Conservation (phyloP, 768 basidiomycete species). For the Jaapia argillacea region DNA sequence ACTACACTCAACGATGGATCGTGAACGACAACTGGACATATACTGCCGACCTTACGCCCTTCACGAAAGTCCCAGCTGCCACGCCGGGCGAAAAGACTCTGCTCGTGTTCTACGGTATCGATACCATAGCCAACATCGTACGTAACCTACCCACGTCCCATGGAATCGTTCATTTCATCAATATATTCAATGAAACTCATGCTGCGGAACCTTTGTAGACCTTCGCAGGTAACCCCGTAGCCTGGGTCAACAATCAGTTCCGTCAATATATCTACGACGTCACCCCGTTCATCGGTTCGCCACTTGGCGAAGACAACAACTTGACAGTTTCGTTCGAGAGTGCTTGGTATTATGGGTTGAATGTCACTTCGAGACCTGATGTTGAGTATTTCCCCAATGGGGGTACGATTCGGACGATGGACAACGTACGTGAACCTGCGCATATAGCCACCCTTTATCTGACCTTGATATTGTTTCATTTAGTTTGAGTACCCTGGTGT, state of each 20-base stretch:
- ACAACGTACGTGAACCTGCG: conserved; percentile 16
- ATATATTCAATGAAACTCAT: not conserved
- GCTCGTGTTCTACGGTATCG: conserved; percentile 46
- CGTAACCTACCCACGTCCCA: conserved; percentile 8
- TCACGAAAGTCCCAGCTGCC: conserved; percentile 18
- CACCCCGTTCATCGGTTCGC: conserved; percentile 26
- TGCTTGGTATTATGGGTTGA: conserved; percentile 41
- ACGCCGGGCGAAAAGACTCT: conserved; percentile 22
- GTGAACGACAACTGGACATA: conserved; percentile 50
- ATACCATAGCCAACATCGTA: conserved; percentile 48
- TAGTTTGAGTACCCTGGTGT: conserved; percentile 43
- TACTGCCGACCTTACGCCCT: conserved; percentile 40
- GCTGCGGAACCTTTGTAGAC: conserved; percentile 22
- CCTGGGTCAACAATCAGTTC: conserved; percentile 52
- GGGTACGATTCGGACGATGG: conserved; percentile 9
- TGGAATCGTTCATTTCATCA: not conserved
- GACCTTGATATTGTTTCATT: not conserved
- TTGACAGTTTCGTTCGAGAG: conserved; percentile 43
- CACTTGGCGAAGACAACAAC: conserved; percentile 25
- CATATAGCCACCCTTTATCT: not conserved
- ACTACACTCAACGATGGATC: conserved; percentile 47
- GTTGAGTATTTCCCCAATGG: conserved; percentile 32
- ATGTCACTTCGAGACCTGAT: conserved; percentile 39
- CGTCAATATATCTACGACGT: conserved; percentile 44
- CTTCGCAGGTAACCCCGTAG: conserved; percentile 37